Evolutionary conservation across 495 filamentous ascomycete species (phyloP), one percentile per base, ranked within the genome.

Genomic region (Astrothelium macrocarpum): DNA sequence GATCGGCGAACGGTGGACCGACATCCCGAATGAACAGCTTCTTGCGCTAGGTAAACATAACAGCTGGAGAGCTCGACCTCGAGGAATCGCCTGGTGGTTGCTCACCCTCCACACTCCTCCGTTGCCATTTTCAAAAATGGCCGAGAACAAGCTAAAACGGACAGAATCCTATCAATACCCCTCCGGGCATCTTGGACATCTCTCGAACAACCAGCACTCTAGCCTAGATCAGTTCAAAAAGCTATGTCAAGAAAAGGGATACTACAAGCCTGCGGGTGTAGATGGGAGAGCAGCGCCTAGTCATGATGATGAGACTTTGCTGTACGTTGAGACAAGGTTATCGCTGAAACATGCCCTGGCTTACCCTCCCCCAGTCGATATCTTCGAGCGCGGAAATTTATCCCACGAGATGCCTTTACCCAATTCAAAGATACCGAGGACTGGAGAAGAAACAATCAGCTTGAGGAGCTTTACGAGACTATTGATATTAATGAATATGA

Each of bases 361-460:
- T 46, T 66, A 61, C 29, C n/a, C n/a, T 10, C 59, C 11, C 5
- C 45, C 73, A 92, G 89, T 65, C 89, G 90, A 16, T 94, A 85
- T 72, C 80, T 95, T 26, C 87, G 90, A 68, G 90, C 90, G 11
- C 84, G 90, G 42, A 85, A 79, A 67, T 95, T 90, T 76, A 78
- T 85, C 59, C 79, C 87, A 4, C 75, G 81, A 61, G 88, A 89
- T 56, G 91, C 91, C 1, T 90, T 87, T 74, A 79, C 73, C 60
- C 91, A 95, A 72, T 96, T 96, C 75, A 85, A 87, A 70, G 90
- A 91, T 60, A 95, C 91, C 0, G 90, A 96, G 75, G 84, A 89
- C 36, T 96, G 91, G 87, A 84, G 91, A 42, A 84, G 83, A 70
- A 84, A 88, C 59, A 91, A 93, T 72, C 74, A 89, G 59, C 64